Evolutionary conservation across 1,284 basidiomycete genomes (phyloP).

Genomic region (Apiotrichum veenhuisii): DNA sequence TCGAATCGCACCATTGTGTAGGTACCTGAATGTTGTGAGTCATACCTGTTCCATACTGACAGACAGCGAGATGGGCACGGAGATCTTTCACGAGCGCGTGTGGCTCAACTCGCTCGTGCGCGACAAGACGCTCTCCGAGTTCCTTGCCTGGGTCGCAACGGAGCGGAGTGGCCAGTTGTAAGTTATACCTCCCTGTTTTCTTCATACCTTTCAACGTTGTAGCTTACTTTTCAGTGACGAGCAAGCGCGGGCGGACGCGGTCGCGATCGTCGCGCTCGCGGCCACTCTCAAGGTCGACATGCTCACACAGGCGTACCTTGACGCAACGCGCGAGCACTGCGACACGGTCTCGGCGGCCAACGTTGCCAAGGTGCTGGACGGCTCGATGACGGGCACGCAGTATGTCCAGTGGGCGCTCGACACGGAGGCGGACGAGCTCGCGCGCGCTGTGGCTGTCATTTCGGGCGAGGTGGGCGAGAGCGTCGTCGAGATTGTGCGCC

Average conservation of each 20-base stretch:
- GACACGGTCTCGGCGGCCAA: slow-evolving; percentile 9
- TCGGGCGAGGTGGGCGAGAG: slow-evolving; percentile 16
- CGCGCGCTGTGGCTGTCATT: slow-evolving; percentile 23
- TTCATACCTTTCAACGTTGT: no score
- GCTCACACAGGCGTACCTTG: slow-evolving; percentile 28
- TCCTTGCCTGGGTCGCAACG: slow-evolving; percentile 57
- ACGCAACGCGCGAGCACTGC: slow-evolving; percentile 26
- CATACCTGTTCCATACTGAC: slow-evolving; percentile 8
- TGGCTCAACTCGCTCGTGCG: slow-evolving; percentile 56
- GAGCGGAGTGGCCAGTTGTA: slow-evolving; percentile 57
- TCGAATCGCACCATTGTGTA: slow-evolving; percentile 35
- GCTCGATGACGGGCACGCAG: slow-evolving; percentile 20
- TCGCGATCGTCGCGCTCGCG: slow-evolving; percentile 19
- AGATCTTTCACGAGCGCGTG: slow-evolving; percentile 56
- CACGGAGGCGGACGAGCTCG: slow-evolving; percentile 31
- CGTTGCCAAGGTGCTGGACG: slow-evolving; percentile 20
- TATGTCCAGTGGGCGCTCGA: slow-evolving; percentile 37
- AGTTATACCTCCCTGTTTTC: not conserved
- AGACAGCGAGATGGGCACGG: slow-evolving; percentile 43
- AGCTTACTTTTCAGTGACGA: slow-evolving; percentile 2
- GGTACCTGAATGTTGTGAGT: slow-evolving; percentile 13
- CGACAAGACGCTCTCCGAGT: slow-evolving; percentile 53
- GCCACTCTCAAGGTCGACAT: slow-evolving; percentile 23
- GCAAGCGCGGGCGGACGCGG: not conserved
- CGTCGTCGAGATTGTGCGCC: slow-evolving; percentile 21